phyloP scores from a whole-genome alignment of 768 basidiomycete species.

The Tubosaeta sp. region DNA sequence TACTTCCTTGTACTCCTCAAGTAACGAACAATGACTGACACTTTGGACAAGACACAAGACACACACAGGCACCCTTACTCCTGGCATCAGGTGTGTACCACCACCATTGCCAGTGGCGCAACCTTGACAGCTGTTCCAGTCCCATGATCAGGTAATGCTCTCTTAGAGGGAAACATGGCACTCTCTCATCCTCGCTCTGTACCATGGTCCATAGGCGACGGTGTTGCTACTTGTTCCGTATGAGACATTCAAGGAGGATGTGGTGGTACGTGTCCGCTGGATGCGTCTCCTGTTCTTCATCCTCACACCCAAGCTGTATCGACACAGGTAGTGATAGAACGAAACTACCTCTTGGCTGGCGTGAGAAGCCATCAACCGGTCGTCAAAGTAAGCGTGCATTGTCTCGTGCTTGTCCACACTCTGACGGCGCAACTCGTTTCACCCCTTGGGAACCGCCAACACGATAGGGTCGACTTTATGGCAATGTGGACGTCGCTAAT shows the following conservation, averaged over 20 bases:
- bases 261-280: slow-evolving; percentile 47
- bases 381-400: slow-evolving; percentile 55
- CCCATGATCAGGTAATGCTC: slow-evolving; percentile 72
- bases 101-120: slow-evolving; percentile 15
- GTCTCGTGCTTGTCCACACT: not conserved
- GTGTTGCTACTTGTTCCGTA: slow-evolving; percentile 71
- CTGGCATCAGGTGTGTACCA: slow-evolving; percentile 74
- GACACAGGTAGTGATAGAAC: slow-evolving; percentile 65
- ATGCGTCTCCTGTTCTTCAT: not conserved
- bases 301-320: slow-evolving; percentile 1
- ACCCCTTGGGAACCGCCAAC: not conserved
- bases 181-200: slow-evolving; percentile 16
- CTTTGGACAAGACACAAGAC: slow-evolving; percentile 26
- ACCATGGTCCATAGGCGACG: slow-evolving; percentile 52
- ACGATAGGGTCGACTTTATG: slow-evolving; percentile 67
- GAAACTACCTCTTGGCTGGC: slow-evolving; percentile 66
- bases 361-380: slow-evolving; percentile 66
- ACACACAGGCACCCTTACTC: slow-evolving; percentile 52
- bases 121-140: slow-evolving; percentile 40
- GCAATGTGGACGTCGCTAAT: slow-evolving; percentile 56
- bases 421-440: not conserved
- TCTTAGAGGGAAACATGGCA: slow-evolving; percentile 5
- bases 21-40: slow-evolving; percentile 10
- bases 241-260: slow-evolving; percentile 65
- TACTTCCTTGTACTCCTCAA: slow-evolving; percentile 8